These are phyloP conservation scores for Crithidia mellificae DNA, from an alignment of 208 protist species.

Conservation along the genomic window DNA sequence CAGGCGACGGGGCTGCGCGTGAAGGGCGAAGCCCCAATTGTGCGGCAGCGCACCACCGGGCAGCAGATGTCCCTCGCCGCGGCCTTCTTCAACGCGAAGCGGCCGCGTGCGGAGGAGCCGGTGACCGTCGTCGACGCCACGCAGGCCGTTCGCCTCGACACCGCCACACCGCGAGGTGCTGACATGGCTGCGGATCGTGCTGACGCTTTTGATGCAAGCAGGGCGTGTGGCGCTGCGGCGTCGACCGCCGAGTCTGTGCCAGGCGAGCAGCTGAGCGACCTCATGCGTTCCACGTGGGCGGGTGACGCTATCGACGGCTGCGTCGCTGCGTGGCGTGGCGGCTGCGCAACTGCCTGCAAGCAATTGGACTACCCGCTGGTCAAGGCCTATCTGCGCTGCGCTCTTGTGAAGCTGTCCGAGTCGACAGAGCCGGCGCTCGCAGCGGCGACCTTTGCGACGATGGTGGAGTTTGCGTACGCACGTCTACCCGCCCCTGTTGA, in stretches of 20 bases:
- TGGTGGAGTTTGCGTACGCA: constrained; percentile 21
- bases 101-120: constrained; percentile 22
- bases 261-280: constrained; percentile 4
- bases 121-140: constrained; percentile 28
- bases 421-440: neutral
- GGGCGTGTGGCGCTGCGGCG: no score
- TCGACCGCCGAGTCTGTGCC: no score
- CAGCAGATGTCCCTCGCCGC: constrained; percentile 60
- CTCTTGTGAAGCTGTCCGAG: constrained; percentile 32
- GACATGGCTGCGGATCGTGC: no score
- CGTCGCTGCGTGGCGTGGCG: constrained; percentile 39
- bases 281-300: constrained; percentile 11
- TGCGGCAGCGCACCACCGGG: constrained; percentile 20
- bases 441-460: constrained; percentile 15
- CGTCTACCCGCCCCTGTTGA: constrained; percentile 26
- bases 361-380: constrained; percentile 49
- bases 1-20: constrained; percentile 62
- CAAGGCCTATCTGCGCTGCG: constrained; percentile 60
- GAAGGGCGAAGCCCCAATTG: constrained; percentile 21
- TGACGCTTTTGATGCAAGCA: no score
- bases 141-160: constrained; percentile 6
- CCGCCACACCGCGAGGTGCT: no score
- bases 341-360: constrained; percentile 31
- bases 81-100: constrained; percentile 54
- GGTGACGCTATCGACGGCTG: constrained; percentile 14